These are phyloP conservation scores for Triticum turgidum DNA, from an alignment of 176 grass and related monocot species.

Conservation along the genomic window DNA sequence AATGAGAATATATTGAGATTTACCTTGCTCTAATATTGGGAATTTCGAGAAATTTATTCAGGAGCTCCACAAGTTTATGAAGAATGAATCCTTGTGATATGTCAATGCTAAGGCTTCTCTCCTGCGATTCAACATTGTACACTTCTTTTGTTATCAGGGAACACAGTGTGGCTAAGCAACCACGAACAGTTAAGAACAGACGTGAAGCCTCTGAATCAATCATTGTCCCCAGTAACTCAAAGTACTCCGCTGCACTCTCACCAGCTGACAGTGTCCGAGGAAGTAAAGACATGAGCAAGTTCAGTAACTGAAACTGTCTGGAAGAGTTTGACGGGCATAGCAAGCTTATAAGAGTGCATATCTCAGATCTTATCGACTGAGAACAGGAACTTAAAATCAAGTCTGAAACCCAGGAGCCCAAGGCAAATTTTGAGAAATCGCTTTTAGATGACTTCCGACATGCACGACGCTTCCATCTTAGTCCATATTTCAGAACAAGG, in stretches of 20 bases:
- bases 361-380: constrained; percentile 96
- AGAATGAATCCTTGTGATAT: constrained; percentile 98
- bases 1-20: neutral
- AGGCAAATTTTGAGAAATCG: constrained; percentile 88
- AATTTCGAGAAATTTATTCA: constrained; percentile 97
- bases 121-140: constrained; percentile 85
- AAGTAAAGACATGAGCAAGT: constrained; percentile 86
- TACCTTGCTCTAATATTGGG: constrained; percentile 93
- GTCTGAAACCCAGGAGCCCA: constrained; percentile 92
- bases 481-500: constrained; percentile 82
- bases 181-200: constrained; percentile 81
- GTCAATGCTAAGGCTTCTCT: constrained; percentile 90
- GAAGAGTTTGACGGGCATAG: constrained; percentile 79
- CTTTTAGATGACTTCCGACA: constrained; percentile 73
- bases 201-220: constrained; percentile 75
- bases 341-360: constrained; percentile 84
- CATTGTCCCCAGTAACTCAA: constrained; percentile 91
- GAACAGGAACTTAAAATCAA: constrained; percentile 98
- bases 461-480: constrained; percentile 88
- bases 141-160: constrained; percentile 89
- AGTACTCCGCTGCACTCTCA: constrained; percentile 93
- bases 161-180: constrained; percentile 77
- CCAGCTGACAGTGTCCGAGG: constrained; percentile 73
- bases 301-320: constrained; percentile 86
- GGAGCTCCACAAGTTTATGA: constrained; percentile 89